These are phyloP conservation scores for Hordeum vulgare DNA, from an alignment of 176 grass and related monocot genomes.

Conservation along the genomic window MorexV3_pseudomolecules_assembly NC_058521.1:195420-195919, in stretches of 20 bases:
- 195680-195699: neutral
- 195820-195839: neutral
- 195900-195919: slow-evolving; percentile 86
- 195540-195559: too few relatives aligned
- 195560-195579: too few relatives aligned
- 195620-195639: neutral
- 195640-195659: too few relatives aligned
- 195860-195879: slow-evolving; percentile 15
- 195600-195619: too few relatives aligned
- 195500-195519: neutral
- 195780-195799: neutral
- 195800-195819: neutral
- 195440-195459: neutral
- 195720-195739: neutral
- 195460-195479: neutral
- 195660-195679: too few relatives aligned
- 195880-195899: slow-evolving; percentile 76
- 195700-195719: neutral
- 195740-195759: neutral
- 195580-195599: too few relatives aligned
- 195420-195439: neutral
- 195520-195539: too few relatives aligned
- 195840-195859: neutral
- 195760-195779: neutral
- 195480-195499: neutral